Conservation (phyloP, 2,329 filamentous ascomycete species). For the Lomentospora prolificans region DNA sequence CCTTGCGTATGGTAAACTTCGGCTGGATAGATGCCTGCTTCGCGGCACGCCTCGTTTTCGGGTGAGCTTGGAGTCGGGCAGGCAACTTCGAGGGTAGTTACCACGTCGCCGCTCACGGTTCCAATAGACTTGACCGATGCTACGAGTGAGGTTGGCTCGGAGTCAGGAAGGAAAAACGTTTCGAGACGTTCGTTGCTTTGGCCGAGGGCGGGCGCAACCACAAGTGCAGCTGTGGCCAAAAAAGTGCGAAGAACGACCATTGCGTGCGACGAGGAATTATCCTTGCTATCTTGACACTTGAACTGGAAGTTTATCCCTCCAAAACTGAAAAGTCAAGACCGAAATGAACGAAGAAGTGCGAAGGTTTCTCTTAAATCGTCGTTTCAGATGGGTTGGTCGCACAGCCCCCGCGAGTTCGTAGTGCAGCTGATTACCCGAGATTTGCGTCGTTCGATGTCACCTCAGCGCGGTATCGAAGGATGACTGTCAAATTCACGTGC, state of each 20-base stretch:
- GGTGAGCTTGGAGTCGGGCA: conserved; percentile 11
- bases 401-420: too few species aligned
- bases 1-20: conserved; percentile 13
- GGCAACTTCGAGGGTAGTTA: conserved; percentile 8
- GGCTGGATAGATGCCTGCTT: conserved; percentile 12
- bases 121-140: conserved; percentile 9
- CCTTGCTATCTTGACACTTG: too few species aligned
- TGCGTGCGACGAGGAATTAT: too few species aligned
- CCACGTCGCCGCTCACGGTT: neutral
- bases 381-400: too few species aligned
- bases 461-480: too few species aligned
- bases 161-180: conserved; percentile 6
- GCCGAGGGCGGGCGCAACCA: neutral
- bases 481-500: too few species aligned
- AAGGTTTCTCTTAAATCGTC: too few species aligned
- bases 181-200: neutral
- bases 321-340: too few species aligned
- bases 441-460: too few species aligned
- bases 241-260: neutral
- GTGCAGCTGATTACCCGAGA: too few species aligned
- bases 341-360: too few species aligned
- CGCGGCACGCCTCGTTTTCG: conserved; percentile 13
- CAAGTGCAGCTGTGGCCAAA: neutral
- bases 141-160: conserved; percentile 11
- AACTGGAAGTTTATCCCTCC: too few species aligned